Percentiles rank a stretch among this genome's conserved stretches.
Conservation (phyloP, 768 basidiomycete genomes). For the Phlegmacium glaucopus region DNA sequence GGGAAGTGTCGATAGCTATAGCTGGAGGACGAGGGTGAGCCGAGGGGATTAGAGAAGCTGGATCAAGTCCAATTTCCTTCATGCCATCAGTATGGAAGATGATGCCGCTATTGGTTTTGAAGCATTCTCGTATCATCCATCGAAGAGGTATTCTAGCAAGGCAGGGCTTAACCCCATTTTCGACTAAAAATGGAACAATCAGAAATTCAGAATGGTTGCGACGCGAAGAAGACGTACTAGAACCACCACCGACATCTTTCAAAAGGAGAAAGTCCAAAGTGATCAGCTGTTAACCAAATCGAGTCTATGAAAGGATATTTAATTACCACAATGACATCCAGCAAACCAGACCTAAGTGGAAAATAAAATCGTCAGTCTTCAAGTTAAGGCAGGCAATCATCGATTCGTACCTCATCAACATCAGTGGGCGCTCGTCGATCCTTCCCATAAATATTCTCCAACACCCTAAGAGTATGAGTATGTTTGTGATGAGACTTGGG, state of each 20-base stretch:
- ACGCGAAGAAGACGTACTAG: no score
- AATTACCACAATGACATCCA: slow-evolving; percentile 45
- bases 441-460: slow-evolving; percentile 26
- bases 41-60: slow-evolving; percentile 31
- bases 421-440: slow-evolving; percentile 24
- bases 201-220: background rate
- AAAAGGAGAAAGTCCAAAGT: background rate
- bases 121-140: slow-evolving; percentile 73
- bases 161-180: slow-evolving; percentile 35
- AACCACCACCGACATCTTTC: slow-evolving; percentile 56
- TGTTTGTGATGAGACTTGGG: slow-evolving; percentile 5
- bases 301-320: no score
- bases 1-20: slow-evolving; percentile 28
- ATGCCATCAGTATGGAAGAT: slow-evolving; percentile 49
- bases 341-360: slow-evolving; percentile 29
- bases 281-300: background rate
- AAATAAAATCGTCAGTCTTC: background rate
- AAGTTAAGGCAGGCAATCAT: slow-evolving; percentile 13
- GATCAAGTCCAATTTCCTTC: slow-evolving; percentile 35
- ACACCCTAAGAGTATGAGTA: slow-evolving; percentile 11
- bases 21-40: slow-evolving; percentile 40
- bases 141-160: slow-evolving; percentile 52
- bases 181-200: slow-evolving; percentile 20
- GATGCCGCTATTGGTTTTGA: slow-evolving; percentile 53
- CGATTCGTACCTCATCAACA: slow-evolving; percentile 48